A percentile compares a stretch with the other conserved stretches of the same genome.
phyloP scores from a whole-genome alignment of 306 rosid species.

The Cucurbita argyrosperma region DNA sequence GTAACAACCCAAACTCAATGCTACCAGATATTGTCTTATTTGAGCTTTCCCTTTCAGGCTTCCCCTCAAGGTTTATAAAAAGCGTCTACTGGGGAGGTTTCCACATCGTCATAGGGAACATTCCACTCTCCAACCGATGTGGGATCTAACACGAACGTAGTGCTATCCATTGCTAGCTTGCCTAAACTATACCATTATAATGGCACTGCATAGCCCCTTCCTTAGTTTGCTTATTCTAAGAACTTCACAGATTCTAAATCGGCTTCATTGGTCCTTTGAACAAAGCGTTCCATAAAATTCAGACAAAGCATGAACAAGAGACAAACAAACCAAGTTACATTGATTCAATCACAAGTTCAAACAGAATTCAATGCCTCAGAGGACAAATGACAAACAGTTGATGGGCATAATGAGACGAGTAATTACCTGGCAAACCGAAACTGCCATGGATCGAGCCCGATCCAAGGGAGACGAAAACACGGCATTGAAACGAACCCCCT shows the following conservation, averaged over 20 bases:
- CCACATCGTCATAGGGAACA: too few species aligned
- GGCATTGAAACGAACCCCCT: slow-evolving; percentile 59
- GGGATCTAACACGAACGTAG: neutral
- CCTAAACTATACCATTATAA: neutral
- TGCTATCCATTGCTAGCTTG: neutral
- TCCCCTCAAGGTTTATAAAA: too few species aligned
- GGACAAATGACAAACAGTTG: neutral
- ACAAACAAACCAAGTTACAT: neutral
- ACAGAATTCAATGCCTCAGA: neutral
- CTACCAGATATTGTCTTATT: too few species aligned
- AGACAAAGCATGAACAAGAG: neutral
- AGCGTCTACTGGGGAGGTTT: too few species aligned
- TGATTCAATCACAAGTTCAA: neutral
- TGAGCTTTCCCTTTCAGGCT: too few species aligned
- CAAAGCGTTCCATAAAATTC: neutral
- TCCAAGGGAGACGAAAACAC: slow-evolving; percentile 68
- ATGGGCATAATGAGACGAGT: neutral
- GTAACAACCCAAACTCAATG: too few species aligned
- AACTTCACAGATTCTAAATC: neutral
- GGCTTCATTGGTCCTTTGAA: neutral
- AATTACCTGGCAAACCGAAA: slow-evolving; percentile 59
- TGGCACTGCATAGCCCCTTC: neutral
- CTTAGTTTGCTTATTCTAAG: neutral
- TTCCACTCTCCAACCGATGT: too few species aligned
- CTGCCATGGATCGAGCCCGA: slow-evolving; percentile 76